These are phyloP conservation scores for Pholiota adiposa DNA, from an alignment of 1,284 basidiomycete genomes.

Conservation along the genomic window DNA sequence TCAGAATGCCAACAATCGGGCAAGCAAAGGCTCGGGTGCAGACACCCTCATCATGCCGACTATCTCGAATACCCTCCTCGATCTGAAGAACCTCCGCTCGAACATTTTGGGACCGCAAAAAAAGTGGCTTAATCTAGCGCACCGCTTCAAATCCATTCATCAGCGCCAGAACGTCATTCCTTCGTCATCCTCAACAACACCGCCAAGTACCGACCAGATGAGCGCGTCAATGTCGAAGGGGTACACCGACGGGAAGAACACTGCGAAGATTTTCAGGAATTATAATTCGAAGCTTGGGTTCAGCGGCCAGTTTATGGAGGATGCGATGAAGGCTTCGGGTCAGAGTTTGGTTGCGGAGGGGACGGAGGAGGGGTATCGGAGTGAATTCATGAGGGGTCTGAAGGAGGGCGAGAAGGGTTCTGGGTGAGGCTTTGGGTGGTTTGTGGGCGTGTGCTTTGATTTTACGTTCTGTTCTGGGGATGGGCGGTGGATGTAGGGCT, in stretches of 20 bases:
- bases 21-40: background rate
- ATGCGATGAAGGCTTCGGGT: conserved; percentile 47
- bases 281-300: conserved; percentile 68
- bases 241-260: conserved; percentile 66
- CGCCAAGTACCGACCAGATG: conserved; percentile 25
- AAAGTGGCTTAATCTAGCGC: background rate
- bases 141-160: conserved; percentile 23
- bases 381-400: conserved; percentile 52
- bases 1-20: conserved; percentile 5
- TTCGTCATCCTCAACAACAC: conserved; percentile 7
- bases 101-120: background rate
- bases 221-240: conserved; percentile 45
- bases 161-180: conserved; percentile 12
- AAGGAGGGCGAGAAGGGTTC: conserved; percentile 37
- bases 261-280: conserved; percentile 64
- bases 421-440: background rate
- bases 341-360: conserved; percentile 39
- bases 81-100: conserved; percentile 10
- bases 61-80: background rate
- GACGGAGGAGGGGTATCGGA: conserved; percentile 47
- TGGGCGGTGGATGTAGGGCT: no score
- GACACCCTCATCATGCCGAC: conserved; percentile 19
- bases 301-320: conserved; percentile 61
- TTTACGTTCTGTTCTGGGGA: no score
- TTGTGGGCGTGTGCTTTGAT: background rate